phyloP scores from a whole-genome alignment of 1,139 yeast species.

The Blastobotrys aristatus region DNA sequence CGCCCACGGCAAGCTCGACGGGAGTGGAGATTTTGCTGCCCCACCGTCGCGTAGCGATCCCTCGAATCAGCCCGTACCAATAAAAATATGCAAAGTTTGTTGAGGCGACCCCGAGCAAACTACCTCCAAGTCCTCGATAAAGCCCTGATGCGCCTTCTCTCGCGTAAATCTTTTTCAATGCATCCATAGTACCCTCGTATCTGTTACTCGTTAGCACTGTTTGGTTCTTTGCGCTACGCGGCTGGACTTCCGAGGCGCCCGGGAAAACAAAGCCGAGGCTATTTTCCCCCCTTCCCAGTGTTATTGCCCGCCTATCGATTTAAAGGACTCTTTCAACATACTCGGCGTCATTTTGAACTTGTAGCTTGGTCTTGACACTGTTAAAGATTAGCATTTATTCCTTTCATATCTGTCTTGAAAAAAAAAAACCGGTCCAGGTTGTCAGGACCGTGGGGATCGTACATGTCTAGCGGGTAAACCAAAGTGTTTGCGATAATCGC shows the following conservation, averaged over 20 bases:
- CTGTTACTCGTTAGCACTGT: slow-evolving; percentile 15
- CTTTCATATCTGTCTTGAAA: not conserved
- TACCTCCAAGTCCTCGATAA: slow-evolving; percentile 69
- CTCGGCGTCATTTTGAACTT: slow-evolving; percentile 37
- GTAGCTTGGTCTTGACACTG: slow-evolving; percentile 66
- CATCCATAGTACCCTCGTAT: slow-evolving; percentile 62
- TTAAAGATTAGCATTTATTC: slow-evolving; percentile 11
- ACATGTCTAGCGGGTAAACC: slow-evolving; percentile 83
- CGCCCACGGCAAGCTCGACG: slow-evolving; percentile 73
- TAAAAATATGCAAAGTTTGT: slow-evolving; percentile 80
- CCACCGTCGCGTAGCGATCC: slow-evolving; percentile 45
- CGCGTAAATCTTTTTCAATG: slow-evolving; percentile 51
- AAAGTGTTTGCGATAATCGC: slow-evolving; percentile 77
- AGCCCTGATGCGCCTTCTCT: slow-evolving; percentile 64
- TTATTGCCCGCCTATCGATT: too few species aligned
- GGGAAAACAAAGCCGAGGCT: too few species aligned
- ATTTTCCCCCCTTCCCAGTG: too few species aligned
- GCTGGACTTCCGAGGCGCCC: too few species aligned
- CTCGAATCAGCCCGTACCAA: slow-evolving; percentile 76
- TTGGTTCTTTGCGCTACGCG: not conserved
- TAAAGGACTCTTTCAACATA: too few species aligned
- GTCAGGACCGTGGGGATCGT: too few species aligned
- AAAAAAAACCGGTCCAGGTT: not conserved
- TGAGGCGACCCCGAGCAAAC: slow-evolving; percentile 68
- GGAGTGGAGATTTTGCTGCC: slow-evolving; percentile 45